Evolutionary conservation across 768 basidiomycete genomes (phyloP), one percentile per base, ranked within the genome.

Genomic region (Rhizopogon vesiculosus): DNA sequence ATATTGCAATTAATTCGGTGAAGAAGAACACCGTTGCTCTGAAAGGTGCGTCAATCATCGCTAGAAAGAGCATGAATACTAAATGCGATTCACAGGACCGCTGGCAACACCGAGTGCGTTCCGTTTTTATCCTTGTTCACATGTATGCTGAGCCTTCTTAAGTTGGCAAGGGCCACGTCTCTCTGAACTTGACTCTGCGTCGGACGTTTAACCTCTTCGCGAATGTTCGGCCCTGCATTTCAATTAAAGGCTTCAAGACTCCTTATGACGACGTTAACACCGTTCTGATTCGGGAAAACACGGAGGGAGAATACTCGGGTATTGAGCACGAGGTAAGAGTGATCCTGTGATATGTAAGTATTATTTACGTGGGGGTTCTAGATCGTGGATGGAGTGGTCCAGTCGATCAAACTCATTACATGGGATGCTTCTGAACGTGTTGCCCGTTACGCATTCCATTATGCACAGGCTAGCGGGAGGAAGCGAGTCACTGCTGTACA

Each of bases 161-260:
- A 97, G 94, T 98, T 71, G 96, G 96, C 64, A 98, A 98, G 79
- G 96, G 96, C 29, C 96, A 98, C 71, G 96, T 98, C 52, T 99
- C 97, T 42, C 78, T 99, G 59, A 99, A 99, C 76, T 76, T 99
- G 74, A 98, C 95, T 19, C 83, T 99, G 55, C 89, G 97, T 60
- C 83, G 97, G 64, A 98, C 96, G 0, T 99, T 99, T 80, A 93
- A 93, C 70, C 85, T 99, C 51, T 99, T 98, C 69, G 97, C 97
- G 67, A 98, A 98, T 70, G 97, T 98, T 65, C 87, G 97, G 57
- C 97, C 97, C 38, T 99, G 97, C 69, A 83, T 84, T 29, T 98
- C 95, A 29, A 93, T 99, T 73, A 77, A 92, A 72, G 97, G 97
- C 29, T 98, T 87, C 81, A 97, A 97, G 78, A 99, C 97, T 0